Evolutionary conservation across 345 rosid species (phyloP).

Genomic region (Salix koriyanagi): DNA sequence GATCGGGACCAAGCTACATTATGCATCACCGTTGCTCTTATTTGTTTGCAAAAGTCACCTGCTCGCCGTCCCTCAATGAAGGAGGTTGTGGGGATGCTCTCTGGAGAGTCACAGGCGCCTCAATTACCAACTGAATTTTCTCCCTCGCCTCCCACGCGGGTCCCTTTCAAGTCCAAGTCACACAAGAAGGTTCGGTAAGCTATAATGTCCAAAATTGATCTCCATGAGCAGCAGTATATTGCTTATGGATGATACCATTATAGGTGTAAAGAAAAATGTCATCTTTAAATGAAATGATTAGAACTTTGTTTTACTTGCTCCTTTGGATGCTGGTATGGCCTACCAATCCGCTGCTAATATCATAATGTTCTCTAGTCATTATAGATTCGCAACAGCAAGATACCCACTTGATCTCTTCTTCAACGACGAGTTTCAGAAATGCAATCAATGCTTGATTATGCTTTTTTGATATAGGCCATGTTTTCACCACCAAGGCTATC

Average conservation of each 20-base stretch:
- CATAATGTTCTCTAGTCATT: slow-evolving; percentile 10
- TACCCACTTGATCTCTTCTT: slow-evolving; percentile 8
- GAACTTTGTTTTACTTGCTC: slow-evolving; percentile 12
- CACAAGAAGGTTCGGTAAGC: slow-evolving; percentile 15
- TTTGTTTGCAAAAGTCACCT: slow-evolving; percentile 84
- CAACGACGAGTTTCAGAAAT: neutral
- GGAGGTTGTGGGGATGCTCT: slow-evolving; percentile 73
- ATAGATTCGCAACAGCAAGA: neutral
- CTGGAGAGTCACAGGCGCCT: slow-evolving; percentile 51
- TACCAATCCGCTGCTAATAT: slow-evolving; percentile 7
- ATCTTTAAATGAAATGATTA: slow-evolving; percentile 13
- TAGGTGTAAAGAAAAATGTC: slow-evolving; percentile 12
- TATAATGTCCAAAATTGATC: neutral
- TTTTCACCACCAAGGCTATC: neutral
- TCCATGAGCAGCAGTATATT: neutral
- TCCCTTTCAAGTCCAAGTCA: slow-evolving; percentile 30
- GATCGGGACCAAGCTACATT: slow-evolving; percentile 68
- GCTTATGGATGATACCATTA: slow-evolving; percentile 20
- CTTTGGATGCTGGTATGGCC: slow-evolving; percentile 6
- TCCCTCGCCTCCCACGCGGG: slow-evolving; percentile 68
- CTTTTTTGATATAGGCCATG: neutral
- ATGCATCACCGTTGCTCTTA: slow-evolving; percentile 73
- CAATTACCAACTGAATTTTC: slow-evolving; percentile 73
- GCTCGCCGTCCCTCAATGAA: slow-evolving; percentile 66
- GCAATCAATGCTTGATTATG: slow-evolving; percentile 1